These are phyloP conservation scores for Podosphaera leucotricha DNA, from an alignment of 2,329 filamentous ascomycete genomes.

Conservation along the genomic window DNA sequence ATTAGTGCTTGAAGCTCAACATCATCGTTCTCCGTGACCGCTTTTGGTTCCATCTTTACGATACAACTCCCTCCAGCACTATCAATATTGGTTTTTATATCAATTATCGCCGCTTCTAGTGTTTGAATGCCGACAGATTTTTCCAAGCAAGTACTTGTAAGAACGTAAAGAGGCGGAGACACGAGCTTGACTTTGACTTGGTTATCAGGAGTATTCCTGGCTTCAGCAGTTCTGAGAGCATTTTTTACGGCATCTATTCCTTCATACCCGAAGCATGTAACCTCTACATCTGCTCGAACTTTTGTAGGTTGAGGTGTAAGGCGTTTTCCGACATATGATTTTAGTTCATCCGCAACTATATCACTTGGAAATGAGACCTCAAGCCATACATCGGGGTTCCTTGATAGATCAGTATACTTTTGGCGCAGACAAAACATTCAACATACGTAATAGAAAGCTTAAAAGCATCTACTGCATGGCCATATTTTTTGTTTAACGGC, in stretches of 20 bases:
- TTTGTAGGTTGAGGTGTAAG: slow-evolving; percentile 97
- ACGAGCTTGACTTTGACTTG: slow-evolving; percentile 97
- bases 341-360: slow-evolving; percentile 66
- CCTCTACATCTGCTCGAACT: slow-evolving; percentile 91
- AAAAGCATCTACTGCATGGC: slow-evolving; percentile 91
- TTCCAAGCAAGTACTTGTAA: slow-evolving; percentile 88
- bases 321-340: slow-evolving; percentile 89
- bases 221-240: slow-evolving; percentile 75
- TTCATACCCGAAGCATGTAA: slow-evolving; percentile 87
- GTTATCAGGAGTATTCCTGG: slow-evolving; percentile 71
- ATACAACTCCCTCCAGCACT: slow-evolving; percentile 54
- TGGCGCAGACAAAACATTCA: slow-evolving; percentile 1
- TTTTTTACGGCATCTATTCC: slow-evolving; percentile 96
- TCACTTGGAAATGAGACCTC: slow-evolving; percentile 77
- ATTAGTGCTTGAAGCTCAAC: slow-evolving; percentile 91
- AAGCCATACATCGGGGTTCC: slow-evolving; percentile 88
- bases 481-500: slow-evolving; percentile 95
- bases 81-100: slow-evolving; percentile 63
- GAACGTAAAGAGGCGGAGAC: slow-evolving; percentile 87
- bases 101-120: slow-evolving; percentile 72
- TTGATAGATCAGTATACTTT: slow-evolving; percentile 17
- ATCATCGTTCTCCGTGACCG: slow-evolving; percentile 95
- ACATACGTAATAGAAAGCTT: slow-evolving; percentile 91
- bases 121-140: slow-evolving; percentile 67
- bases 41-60: slow-evolving; percentile 98